Evolutionary conservation across 2,329 filamentous ascomycete species (phyloP).

Genomic region (Seiridium unicorne): DNA sequence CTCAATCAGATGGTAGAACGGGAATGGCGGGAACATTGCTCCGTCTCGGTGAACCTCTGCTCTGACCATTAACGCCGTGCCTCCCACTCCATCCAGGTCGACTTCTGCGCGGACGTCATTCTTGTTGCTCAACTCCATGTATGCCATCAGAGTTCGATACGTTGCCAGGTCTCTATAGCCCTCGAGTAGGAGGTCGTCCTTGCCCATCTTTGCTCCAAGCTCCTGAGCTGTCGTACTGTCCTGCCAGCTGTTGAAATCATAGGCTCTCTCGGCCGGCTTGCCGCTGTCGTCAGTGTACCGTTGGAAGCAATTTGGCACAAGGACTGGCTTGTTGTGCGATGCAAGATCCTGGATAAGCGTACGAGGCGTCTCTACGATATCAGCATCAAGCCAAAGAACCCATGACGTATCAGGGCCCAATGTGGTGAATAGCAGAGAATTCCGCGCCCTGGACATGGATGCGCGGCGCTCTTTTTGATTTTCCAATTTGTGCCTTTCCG

Average conservation of each 20-base stretch:
- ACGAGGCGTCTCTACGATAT: conserved; percentile 85
- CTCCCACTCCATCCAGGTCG: conserved; percentile 87
- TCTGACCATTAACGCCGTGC: conserved; percentile 89
- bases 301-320: conserved; percentile 96
- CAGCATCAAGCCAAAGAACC: conserved; percentile 94
- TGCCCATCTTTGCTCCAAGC: conserved; percentile 76
- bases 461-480: conserved; percentile 85
- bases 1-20: conserved; percentile 96
- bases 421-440: conserved; percentile 93
- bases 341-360: conserved; percentile 90
- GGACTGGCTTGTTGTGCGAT: conserved; percentile 80
- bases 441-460: conserved; percentile 90
- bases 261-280: conserved; percentile 73
- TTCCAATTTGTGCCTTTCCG: conserved; percentile 85
- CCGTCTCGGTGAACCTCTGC: conserved; percentile 96
- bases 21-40: conserved; percentile 96
- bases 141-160: conserved; percentile 88
- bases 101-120: conserved; percentile 63
- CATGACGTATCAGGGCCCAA: conserved; percentile 87
- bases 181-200: conserved; percentile 89
- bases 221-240: conserved; percentile 79
- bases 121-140: conserved; percentile 59
- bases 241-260: conserved; percentile 98
- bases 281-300: conserved; percentile 73
- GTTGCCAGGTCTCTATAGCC: conserved; percentile 93